Percentiles rank a stretch among this genome's conserved stretches.
These are phyloP conservation scores for Sporothrix mexicana DNA, from an alignment of 2,329 filamentous ascomycete species.

Conservation along the genomic window DNA sequence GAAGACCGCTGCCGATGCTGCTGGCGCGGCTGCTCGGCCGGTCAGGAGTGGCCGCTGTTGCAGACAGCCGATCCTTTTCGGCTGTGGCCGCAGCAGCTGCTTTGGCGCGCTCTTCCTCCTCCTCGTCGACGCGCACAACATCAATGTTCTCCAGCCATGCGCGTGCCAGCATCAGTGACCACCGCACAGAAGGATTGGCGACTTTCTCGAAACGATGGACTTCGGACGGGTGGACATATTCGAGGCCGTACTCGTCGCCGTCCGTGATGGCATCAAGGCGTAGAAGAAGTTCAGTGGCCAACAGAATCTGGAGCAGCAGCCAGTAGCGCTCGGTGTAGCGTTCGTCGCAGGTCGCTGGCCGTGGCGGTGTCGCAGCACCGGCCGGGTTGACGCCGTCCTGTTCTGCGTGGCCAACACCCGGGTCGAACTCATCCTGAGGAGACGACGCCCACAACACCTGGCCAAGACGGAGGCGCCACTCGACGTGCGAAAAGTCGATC, in stretches of 20 bases:
- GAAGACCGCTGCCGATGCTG: slow-evolving; percentile 43
- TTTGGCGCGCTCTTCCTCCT: slow-evolving; percentile 16
- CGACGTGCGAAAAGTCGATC: slow-evolving; percentile 75
- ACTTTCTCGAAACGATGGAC: slow-evolving; percentile 66
- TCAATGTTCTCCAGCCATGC: slow-evolving; percentile 72
- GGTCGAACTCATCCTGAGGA: slow-evolving; percentile 34
- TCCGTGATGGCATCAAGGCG: slow-evolving; percentile 68
- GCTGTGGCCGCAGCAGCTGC: not conserved
- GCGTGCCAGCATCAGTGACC: slow-evolving; percentile 68
- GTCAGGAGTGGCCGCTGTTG: not conserved
- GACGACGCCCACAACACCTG: slow-evolving; percentile 68
- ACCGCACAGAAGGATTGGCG: slow-evolving; percentile 66
- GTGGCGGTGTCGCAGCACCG: slow-evolving; percentile 54
- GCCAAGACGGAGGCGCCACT: slow-evolving; percentile 75
- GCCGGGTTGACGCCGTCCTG: slow-evolving; percentile 50
- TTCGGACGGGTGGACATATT: slow-evolving; percentile 60
- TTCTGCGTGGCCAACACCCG: slow-evolving; percentile 37
- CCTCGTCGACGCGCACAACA: slow-evolving; percentile 46
- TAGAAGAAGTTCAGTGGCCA: slow-evolving; percentile 69
- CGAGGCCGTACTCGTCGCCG: slow-evolving; percentile 61
- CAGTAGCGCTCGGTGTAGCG: slow-evolving; percentile 69
- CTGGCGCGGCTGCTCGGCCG: slow-evolving; percentile 22
- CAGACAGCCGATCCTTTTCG: slow-evolving; percentile 8
- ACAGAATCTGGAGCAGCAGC: slow-evolving; percentile 68
- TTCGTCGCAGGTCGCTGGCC: slow-evolving; percentile 56